These are phyloP conservation scores for Kwoniella heveanensis DNA, from an alignment of 768 basidiomycete species.

Conservation along the genomic window DNA sequence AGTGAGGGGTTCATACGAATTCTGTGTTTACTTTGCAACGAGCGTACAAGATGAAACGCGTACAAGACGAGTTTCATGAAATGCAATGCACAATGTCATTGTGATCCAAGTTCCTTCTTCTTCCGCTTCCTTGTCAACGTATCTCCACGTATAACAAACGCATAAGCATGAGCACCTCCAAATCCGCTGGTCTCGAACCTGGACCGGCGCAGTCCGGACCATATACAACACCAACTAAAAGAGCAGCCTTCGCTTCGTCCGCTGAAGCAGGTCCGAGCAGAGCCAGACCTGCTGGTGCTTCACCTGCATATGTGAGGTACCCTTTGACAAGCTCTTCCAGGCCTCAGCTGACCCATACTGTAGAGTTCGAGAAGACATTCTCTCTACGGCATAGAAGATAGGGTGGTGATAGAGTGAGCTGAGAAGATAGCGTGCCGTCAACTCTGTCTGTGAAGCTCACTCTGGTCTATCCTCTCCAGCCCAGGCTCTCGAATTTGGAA, in stretches of 20 bases:
- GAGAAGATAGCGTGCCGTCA: too few relatives aligned
- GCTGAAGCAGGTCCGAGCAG: constrained; percentile 48
- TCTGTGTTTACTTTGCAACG: neutral
- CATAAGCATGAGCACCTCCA: constrained; percentile 11
- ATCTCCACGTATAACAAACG: neutral
- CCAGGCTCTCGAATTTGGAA: constrained; percentile 94
- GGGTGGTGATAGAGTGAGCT: constrained; percentile 77
- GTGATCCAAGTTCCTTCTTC: neutral
- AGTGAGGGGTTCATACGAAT: neutral
- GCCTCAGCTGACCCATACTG: neutral
- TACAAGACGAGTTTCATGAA: too few relatives aligned
- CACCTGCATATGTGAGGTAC: constrained; percentile 50
- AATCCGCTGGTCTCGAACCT: constrained; percentile 1
- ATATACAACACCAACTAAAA: constrained; percentile 42
- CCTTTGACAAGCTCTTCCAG: neutral
- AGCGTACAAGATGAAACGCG: neutral
- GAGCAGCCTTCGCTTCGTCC: constrained; percentile 32
- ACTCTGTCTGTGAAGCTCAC: neutral
- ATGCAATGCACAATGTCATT: too few relatives aligned
- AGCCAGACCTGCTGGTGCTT: constrained; percentile 40
- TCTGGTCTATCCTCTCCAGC: too few relatives aligned
- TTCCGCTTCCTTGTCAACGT: neutral
- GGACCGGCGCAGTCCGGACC: neutral
- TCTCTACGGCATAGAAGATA: constrained; percentile 93
- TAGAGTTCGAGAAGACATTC: constrained; percentile 70